Conservation (phyloP, 306 rosid genomes). For the Trifolium fragiferum region DNA sequence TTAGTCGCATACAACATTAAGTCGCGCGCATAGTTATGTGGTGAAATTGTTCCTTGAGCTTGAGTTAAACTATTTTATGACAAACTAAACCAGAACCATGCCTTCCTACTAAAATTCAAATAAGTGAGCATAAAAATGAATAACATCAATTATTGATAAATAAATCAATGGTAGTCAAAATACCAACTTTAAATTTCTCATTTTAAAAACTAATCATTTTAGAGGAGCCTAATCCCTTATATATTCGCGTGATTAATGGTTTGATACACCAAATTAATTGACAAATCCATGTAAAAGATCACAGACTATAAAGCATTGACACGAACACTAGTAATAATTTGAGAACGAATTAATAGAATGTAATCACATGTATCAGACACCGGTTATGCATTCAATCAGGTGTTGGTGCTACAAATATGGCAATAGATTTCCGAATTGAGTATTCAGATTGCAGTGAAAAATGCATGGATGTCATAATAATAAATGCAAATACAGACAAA, state of each 20-base stretch:
- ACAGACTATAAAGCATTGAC: neutral
- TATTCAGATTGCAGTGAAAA: neutral
- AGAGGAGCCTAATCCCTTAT: too few species aligned
- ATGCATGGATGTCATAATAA: neutral
- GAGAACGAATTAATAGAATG: neutral
- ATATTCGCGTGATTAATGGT: too few species aligned
- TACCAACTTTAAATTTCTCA: too few species aligned
- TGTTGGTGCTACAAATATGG: neutral
- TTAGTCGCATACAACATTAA: neutral
- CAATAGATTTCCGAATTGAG: neutral
- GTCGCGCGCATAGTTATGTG: neutral
- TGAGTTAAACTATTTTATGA: neutral
- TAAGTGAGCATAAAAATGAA: too few species aligned
- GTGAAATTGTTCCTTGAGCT: neutral
- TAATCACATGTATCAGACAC: neutral
- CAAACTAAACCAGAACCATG: neutral
- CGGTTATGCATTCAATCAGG: neutral
- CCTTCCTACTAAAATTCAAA: neutral
- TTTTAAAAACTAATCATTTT: too few species aligned
- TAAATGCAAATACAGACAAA: neutral
- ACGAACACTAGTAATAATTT: neutral
- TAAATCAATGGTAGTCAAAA: too few species aligned
- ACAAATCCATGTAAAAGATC: too few species aligned
- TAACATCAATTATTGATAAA: too few species aligned
- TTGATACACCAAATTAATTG: too few species aligned